Conservation (phyloP, 2,329 filamentous ascomycete species). For the Pseudogymnoascus sp. region DNA sequence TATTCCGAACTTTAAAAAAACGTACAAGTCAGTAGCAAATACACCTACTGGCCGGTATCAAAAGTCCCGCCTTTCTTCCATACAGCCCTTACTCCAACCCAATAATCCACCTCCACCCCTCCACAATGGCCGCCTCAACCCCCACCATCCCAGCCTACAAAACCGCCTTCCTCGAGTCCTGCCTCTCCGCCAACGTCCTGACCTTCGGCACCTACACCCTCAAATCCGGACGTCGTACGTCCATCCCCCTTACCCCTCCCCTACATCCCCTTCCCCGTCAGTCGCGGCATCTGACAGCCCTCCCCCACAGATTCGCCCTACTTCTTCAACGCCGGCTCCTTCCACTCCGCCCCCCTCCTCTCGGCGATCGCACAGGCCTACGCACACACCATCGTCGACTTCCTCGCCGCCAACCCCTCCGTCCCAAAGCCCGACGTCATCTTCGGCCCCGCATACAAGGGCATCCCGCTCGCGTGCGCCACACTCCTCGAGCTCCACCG, state of each 20-base stretch:
- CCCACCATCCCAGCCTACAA: slow-evolving; percentile 30
- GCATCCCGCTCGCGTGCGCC: slow-evolving; percentile 51
- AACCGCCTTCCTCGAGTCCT: slow-evolving; percentile 37
- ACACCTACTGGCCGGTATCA: background rate
- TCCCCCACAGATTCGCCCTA: slow-evolving; percentile 45
- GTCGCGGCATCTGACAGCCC: background rate
- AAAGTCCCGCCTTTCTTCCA: background rate
- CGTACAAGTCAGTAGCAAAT: background rate
- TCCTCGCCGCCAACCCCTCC: slow-evolving; percentile 10
- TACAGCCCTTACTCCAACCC: background rate
- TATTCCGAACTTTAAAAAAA: background rate
- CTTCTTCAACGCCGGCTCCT: slow-evolving; percentile 60
- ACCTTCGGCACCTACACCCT: slow-evolving; percentile 49
- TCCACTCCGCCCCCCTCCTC: slow-evolving; percentile 49
- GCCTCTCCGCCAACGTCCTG: slow-evolving; percentile 38
- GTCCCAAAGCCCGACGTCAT: slow-evolving; percentile 42
- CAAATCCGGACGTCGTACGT: slow-evolving; percentile 48
- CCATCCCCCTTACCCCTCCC: background rate
- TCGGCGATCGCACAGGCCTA: slow-evolving; percentile 51
- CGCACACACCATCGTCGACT: slow-evolving; percentile 31
- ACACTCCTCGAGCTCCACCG: slow-evolving; percentile 47
- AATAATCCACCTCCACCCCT: background rate
- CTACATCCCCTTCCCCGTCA: background rate
- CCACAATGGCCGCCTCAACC: slow-evolving; percentile 12
- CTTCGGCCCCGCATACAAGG: slow-evolving; percentile 61